These are phyloP conservation scores for Fomitiporia mediterranea DNA, from an alignment of 1,284 basidiomycete species.

Conservation along the genomic window DNA sequence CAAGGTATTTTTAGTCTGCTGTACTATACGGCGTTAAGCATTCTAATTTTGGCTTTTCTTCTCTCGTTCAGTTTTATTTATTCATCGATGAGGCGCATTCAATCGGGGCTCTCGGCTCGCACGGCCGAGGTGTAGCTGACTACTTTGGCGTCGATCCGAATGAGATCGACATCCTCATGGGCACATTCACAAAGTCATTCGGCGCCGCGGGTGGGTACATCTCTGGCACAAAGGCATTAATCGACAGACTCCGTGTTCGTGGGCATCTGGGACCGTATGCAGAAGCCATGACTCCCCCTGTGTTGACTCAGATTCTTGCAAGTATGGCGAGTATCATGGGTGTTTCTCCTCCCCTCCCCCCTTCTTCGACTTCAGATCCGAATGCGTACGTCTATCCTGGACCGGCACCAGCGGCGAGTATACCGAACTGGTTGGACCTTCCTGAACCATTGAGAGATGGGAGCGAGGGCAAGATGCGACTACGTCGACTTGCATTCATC, in stretches of 20 bases:
- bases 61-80: conserved; percentile 68
- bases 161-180: conserved; percentile 93
- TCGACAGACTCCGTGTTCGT: conserved; percentile 77
- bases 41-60: not conserved
- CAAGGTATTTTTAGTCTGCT: conserved; percentile 75
- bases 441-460: conserved; percentile 71
- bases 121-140: conserved; percentile 92
- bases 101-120: conserved; percentile 90
- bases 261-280: conserved; percentile 88
- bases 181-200: conserved; percentile 98
- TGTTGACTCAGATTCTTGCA: conserved; percentile 87
- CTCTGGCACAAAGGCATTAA: conserved; percentile 74
- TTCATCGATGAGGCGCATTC: conserved; percentile 98
- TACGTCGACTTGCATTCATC: conserved; percentile 93
- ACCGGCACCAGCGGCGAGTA: conserved; percentile 53
- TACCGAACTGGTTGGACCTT: conserved; percentile 72
- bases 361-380: conserved; percentile 32
- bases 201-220: conserved; percentile 97
- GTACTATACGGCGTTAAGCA: not conserved
- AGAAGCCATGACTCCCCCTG: conserved; percentile 88
- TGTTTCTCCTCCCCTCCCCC: conserved; percentile 46
- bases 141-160: conserved; percentile 88
- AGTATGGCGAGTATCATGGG: conserved; percentile 99
- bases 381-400: conserved; percentile 48
- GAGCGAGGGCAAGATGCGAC: conserved; percentile 75